A percentile compares a stretch with the other conserved stretches of the same genome.
These are phyloP conservation scores for Xylariomycetidae sp. DNA, from an alignment of 2,329 filamentous ascomycete genomes.

Conservation along the genomic window DNA sequence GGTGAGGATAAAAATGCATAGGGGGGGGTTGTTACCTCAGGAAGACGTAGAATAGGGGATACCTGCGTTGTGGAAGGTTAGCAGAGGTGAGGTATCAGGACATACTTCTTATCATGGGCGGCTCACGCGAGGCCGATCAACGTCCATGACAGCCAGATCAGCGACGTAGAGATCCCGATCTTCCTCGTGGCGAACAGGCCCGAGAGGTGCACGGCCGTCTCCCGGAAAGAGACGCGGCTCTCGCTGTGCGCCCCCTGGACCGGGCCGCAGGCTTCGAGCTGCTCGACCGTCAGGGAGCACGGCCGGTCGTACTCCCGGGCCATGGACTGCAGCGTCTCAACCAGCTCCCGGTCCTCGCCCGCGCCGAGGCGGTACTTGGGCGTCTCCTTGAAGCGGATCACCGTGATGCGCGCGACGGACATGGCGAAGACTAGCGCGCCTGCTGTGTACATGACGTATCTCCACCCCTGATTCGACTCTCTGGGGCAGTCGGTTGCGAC, in stretches of 20 bases:
- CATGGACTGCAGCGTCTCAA: conserved; percentile 35
- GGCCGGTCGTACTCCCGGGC: conserved; percentile 35
- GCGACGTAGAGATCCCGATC: conserved; percentile 54
- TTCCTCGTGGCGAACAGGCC: conserved; percentile 60
- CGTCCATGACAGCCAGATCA: conserved; percentile 68
- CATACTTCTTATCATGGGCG: too few species aligned
- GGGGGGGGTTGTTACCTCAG: conserved; percentile 44
- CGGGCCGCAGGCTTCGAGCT: conserved; percentile 41
- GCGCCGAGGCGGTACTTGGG: conserved; percentile 54
- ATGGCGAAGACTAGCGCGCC: conserved; percentile 43
- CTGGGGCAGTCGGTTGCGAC: conserved; percentile 34
- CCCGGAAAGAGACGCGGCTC: conserved; percentile 25
- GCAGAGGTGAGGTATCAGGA: conserved; percentile 5
- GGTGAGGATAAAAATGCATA: too few species aligned
- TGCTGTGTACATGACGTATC: conserved; percentile 43
- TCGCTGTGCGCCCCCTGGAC: conserved; percentile 33
- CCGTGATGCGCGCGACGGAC: conserved; percentile 48
- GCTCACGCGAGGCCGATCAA: conserved; percentile 65
- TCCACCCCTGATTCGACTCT: conserved; percentile 45
- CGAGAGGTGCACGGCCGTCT: conserved; percentile 48
- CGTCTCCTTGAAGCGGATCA: conserved; percentile 53
- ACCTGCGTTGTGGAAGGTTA: conserved; percentile 16
- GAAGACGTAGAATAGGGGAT: conserved; percentile 73
- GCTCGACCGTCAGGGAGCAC: conserved; percentile 39
- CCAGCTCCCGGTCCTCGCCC: conserved; percentile 47